Conservation (phyloP, 495 filamentous ascomycete species). For the Sabuloglossum arenarium region DNA sequence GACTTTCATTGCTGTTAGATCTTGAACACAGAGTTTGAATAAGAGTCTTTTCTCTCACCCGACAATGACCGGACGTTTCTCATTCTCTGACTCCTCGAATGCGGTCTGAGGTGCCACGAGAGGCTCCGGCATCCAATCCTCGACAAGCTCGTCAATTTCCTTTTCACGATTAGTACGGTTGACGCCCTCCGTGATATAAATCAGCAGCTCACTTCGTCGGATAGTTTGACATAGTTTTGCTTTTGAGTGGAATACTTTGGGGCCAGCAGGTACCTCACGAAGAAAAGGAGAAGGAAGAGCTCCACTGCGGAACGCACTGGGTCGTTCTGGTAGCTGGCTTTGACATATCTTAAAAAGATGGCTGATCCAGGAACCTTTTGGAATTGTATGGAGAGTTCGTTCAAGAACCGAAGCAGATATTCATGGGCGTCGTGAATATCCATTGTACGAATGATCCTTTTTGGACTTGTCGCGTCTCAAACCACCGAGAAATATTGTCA, state of each 20-base stretch:
- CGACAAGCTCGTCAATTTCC: constrained; percentile 94
- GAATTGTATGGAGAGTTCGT: constrained; percentile 48
- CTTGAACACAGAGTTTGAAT: neutral
- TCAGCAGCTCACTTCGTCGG: constrained; percentile 43
- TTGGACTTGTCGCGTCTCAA: neutral
- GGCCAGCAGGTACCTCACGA: constrained; percentile 75
- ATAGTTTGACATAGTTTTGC: constrained; percentile 66
- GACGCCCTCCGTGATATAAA: neutral
- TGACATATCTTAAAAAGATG: constrained; percentile 85
- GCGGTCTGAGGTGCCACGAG: constrained; percentile 50
- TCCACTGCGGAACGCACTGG: constrained; percentile 86
- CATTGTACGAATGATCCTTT: constrained; percentile 29
- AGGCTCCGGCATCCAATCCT: constrained; percentile 92
- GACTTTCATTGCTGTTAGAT: constrained; percentile 26
- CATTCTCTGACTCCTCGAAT: constrained; percentile 61
- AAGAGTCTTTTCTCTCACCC: constrained; percentile 37
- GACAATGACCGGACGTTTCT: constrained; percentile 68
- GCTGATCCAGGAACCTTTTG: constrained; percentile 83
- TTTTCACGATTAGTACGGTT: constrained; percentile 12
- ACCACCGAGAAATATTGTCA: neutral
- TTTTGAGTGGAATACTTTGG: constrained; percentile 79
- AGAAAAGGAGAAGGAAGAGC: constrained; percentile 86
- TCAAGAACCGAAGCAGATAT: constrained; percentile 42
- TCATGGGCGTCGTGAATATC: constrained; percentile 63
- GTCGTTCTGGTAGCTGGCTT: constrained; percentile 93